phyloP scores from a whole-genome alignment of 306 rosid genomes.

The Astragalus glycyphyllos region DNA sequence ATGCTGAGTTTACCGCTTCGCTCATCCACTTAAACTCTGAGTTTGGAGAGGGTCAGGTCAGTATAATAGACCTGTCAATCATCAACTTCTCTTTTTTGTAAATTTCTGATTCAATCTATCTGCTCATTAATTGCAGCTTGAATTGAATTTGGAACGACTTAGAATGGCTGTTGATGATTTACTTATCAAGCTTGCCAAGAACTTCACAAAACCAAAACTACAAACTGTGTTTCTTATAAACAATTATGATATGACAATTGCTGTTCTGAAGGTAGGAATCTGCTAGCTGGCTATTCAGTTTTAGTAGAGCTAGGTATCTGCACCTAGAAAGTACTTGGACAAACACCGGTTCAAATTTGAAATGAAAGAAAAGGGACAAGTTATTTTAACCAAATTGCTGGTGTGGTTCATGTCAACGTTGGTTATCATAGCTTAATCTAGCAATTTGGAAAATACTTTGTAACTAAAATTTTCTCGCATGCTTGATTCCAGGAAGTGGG shows the following conservation, averaged over 20 bases:
- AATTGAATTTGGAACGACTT: constrained; percentile 81
- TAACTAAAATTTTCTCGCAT: constrained; percentile 28
- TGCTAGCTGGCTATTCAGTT: constrained; percentile 35
- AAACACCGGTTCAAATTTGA: constrained; percentile 16
- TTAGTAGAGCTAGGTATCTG: constrained; percentile 35
- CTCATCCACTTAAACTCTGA: constrained; percentile 89
- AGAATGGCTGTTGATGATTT: constrained; percentile 97
- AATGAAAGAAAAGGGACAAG: constrained; percentile 13
- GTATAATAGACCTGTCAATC: constrained; percentile 39
- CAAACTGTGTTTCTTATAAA: constrained; percentile 93
- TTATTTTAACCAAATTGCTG: background rate
- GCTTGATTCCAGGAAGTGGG: constrained; percentile 82
- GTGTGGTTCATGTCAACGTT: constrained; percentile 30
- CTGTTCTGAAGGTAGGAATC: constrained; percentile 82
- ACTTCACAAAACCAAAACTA: constrained; percentile 72
- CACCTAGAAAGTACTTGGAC: constrained; percentile 35
- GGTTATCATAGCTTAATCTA: constrained; percentile 7
- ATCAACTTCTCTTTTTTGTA: background rate
- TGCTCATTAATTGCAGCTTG: constrained; percentile 68
- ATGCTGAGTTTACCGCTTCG: constrained; percentile 97
- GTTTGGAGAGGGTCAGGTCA: constrained; percentile 94
- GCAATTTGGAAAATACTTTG: constrained; percentile 31
- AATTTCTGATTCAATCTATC: constrained; percentile 34
- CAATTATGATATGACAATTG: constrained; percentile 96
- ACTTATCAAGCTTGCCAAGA: constrained; percentile 93